Base-by-base conservation (phyloP, 768 basidiomycete species). In the Phlegmacium glaucopus region DNA sequence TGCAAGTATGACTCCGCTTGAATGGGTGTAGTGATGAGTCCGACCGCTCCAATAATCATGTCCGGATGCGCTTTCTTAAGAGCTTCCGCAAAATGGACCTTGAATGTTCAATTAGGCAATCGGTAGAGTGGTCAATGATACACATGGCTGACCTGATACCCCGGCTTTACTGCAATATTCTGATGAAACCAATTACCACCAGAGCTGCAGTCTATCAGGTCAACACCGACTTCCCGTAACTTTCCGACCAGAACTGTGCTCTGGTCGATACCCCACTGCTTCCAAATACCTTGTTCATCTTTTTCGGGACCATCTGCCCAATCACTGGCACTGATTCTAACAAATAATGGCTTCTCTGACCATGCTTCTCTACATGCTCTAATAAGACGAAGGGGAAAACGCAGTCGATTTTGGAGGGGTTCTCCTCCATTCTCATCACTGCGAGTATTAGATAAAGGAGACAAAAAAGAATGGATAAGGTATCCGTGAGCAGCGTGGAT, bases 201-300 rank as follows among this genome's bases (percentile, higher is more conserved):
- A 2, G 75, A 74, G 34, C 78, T 82, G 40, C 76, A 75, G 62
- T 94, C 88, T 42, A 94, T 61, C n/a, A 94, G 67, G 59, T 92
- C 90, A 10, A 91, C 73, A 7, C 85, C 87, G 4, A 81, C 53
- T 45, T 79, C 71, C 56, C 76, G 62, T 56, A 91, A 61, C 60
- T 79, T 74, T 11, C 74, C 73, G 2, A 73, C 72, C 26, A 83
- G 72, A 28, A 82, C 57, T 27, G 71, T 82, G 60, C 78, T 87
- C 64, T 93, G 90, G 58, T 90, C 83, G 43, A 90, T 69, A 9
- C 89, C 90, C 87, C 89, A 89, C 43, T 80, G 75, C 48, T 71
- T 73, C 78, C 78, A 89, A 45, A 67, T 63, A 11, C 78, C 82
- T 15, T 78, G 61, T 60, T 69, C 65, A 68, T 77, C 61, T 71